These are phyloP conservation scores for Sutorius australiensis DNA, from an alignment of 768 basidiomycete species.

Conservation along the genomic window DNA sequence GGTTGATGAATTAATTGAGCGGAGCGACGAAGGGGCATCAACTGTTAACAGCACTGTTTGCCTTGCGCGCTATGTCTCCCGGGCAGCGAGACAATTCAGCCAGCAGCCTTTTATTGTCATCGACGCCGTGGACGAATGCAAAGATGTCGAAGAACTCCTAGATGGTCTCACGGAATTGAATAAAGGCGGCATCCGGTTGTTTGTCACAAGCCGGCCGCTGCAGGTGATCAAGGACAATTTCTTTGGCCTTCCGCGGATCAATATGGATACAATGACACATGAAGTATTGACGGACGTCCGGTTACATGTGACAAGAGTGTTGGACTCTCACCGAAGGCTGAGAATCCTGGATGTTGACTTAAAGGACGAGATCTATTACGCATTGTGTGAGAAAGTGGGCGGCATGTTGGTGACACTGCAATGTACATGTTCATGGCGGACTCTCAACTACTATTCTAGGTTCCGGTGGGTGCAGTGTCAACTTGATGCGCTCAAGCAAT, in stretches of 20 bases:
- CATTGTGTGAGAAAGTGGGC: too few relatives aligned
- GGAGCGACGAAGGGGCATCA: not conserved
- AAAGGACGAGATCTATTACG: too few relatives aligned
- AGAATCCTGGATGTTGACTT: too few relatives aligned
- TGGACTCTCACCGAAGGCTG: too few relatives aligned
- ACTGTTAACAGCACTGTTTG: not conserved
- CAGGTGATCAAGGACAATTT: constrained; percentile 8
- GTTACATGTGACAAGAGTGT: too few relatives aligned
- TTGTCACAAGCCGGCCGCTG: constrained; percentile 12
- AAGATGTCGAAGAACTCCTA: not conserved
- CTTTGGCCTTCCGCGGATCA: not conserved
- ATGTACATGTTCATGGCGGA: too few relatives aligned
- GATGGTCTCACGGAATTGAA: not conserved
- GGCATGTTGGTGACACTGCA: too few relatives aligned
- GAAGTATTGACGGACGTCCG: too few relatives aligned
- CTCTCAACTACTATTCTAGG: too few relatives aligned
- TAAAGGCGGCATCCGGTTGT: not conserved
- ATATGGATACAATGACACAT: too few relatives aligned
- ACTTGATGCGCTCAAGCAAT: too few relatives aligned
- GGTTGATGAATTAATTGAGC: not conserved
- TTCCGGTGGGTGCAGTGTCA: too few relatives aligned
- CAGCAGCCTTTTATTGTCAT: constrained; percentile 7
- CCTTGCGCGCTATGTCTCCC: constrained; percentile 1
- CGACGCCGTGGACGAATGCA: constrained; percentile 19
- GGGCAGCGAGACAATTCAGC: not conserved